Evolutionary conservation across 495 filamentous ascomycete genomes (phyloP).

Genomic region (Tuber magnatum): DNA sequence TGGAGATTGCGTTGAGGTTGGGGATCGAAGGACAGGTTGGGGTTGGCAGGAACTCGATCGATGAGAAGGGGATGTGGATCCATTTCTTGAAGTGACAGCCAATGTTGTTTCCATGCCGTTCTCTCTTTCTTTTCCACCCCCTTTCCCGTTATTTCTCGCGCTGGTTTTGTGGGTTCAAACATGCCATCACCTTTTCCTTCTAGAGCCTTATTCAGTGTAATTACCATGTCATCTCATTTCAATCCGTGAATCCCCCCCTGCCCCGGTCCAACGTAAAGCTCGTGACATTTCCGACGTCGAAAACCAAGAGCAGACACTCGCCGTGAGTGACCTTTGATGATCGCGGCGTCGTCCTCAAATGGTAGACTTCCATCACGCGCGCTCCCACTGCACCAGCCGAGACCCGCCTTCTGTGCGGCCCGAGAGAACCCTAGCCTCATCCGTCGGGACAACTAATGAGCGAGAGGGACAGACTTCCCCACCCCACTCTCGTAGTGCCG

Average conservation of each 20-base stretch:
- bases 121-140: background rate
- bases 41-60: slow-evolving; percentile 29
- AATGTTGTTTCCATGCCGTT: background rate
- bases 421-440: background rate
- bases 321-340: background rate
- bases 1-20: slow-evolving; percentile 40
- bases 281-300: background rate
- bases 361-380: background rate
- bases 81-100: slow-evolving; percentile 36
- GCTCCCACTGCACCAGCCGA: background rate
- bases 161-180: background rate
- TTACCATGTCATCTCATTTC: background rate
- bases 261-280: background rate
- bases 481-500: background rate
- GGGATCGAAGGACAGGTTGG: slow-evolving; percentile 34
- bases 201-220: background rate
- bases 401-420: background rate
- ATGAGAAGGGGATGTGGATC: slow-evolving; percentile 40
- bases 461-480: background rate
- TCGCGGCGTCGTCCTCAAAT: background rate
- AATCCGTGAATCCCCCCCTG: background rate
- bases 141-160: background rate
- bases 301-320: background rate
- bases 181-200: background rate
- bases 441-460: background rate